phyloP scores from a whole-genome alignment of 805 yeast genomes.

The Metschnikowia henanensis region DNA sequence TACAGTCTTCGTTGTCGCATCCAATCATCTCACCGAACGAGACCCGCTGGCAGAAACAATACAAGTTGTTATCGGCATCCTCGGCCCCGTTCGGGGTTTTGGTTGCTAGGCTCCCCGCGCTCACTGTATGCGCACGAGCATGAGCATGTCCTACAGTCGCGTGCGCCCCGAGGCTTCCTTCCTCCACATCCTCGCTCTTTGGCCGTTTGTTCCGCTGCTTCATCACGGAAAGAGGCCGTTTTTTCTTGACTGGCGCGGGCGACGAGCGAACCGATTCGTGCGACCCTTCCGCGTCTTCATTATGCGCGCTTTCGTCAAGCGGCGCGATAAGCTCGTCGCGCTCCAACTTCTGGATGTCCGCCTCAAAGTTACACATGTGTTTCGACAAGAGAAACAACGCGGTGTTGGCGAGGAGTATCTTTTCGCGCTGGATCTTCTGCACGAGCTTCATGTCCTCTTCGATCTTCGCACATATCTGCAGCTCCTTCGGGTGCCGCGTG shows the following conservation, averaged over 20 bases:
- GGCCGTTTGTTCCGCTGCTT: conserved; percentile 17
- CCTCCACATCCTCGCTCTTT: conserved; percentile 18
- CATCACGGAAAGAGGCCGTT: conserved; percentile 16
- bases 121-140: conserved; percentile 8
- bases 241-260: conserved; percentile 20
- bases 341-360: conserved; percentile 73
- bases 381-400: conserved; percentile 76
- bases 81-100: conserved; percentile 27
- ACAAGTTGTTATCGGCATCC: conserved; percentile 45
- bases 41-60: conserved; percentile 92
- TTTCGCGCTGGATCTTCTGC: conserved; percentile 68
- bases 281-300: conserved; percentile 8
- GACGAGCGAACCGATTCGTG: conserved; percentile 17
- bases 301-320: conserved; percentile 26
- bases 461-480: conserved; percentile 60
- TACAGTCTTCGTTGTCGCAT: conserved; percentile 88
- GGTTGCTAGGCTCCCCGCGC: conserved; percentile 3
- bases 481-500: conserved; percentile 80
- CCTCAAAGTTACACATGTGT: conserved; percentile 71
- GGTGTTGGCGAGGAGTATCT: conserved; percentile 77
- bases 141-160: conserved; percentile 6
- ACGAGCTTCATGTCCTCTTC: conserved; percentile 65
- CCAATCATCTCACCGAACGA: conserved; percentile 97
- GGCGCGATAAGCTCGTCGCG: conserved; percentile 78
- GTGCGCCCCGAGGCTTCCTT: conserved; percentile 20